Percentiles rank a stretch among this genome's conserved stretches.
Evolutionary conservation across 202 grass and related monocot species (phyloP).

Genomic region (Carex sylvatica): DNA sequence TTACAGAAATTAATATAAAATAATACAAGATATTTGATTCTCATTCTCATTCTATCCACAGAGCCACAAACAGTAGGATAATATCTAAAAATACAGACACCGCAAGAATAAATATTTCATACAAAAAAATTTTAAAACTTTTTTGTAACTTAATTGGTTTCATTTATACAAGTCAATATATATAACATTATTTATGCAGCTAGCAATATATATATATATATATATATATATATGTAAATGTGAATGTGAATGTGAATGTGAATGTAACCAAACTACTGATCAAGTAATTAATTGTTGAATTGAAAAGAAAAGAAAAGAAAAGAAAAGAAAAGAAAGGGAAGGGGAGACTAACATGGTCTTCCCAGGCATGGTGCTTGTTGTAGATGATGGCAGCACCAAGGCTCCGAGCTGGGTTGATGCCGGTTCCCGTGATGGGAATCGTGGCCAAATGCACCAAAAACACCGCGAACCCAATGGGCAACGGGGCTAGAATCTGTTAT

Average conservation of each 20-base stretch:
- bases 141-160: background rate
- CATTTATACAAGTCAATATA: background rate
- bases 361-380: conserved; percentile 79
- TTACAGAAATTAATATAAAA: too few relatives aligned
- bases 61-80: too few relatives aligned
- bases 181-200: background rate
- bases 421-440: conserved; percentile 92
- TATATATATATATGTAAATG: background rate
- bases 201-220: background rate
- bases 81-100: background rate
- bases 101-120: too few relatives aligned
- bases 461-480: conserved; percentile 90
- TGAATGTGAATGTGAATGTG: background rate
- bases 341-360: conserved; percentile 66
- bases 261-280: background rate
- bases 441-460: conserved; percentile 96
- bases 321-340: background rate
- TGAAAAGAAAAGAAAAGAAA: too few relatives aligned
- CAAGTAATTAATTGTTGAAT: background rate
- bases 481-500: conserved; percentile 76
- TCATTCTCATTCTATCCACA: too few relatives aligned
- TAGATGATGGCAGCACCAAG: conserved; percentile 92
- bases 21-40: too few relatives aligned
- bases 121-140: background rate
- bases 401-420: conserved; percentile 96